Evolutionary conservation across 2,329 filamentous ascomycete species (phyloP), one percentile per base, ranked within the genome.

Genomic region (Penicillium expansum): DNA sequence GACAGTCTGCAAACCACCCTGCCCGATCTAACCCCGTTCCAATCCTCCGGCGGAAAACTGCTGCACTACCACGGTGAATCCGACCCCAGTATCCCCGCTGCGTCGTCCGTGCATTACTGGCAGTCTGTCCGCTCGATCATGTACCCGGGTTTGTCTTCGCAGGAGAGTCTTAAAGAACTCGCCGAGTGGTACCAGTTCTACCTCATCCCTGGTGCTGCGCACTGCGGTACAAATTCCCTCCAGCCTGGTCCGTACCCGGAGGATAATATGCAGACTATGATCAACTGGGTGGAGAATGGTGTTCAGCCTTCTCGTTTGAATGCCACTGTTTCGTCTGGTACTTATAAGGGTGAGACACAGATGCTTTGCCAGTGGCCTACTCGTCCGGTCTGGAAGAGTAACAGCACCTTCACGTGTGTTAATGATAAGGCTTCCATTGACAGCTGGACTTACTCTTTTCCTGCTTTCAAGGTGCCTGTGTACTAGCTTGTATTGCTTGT

Each of bases 11-110:
- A 85, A 63, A 85, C 82, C 9, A 83, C 78, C 1, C 64, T 78
- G 24, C 80, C 81, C 0, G 82, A 86, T 60, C 73, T 85, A 0
- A 80, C 78, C 0, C 61, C 72, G 9, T 84, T 84, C 73, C 71
- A 80, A 32, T 55, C 71, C 2, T 63, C 73, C 0, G 83, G 82
- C 24, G 82, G 81, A 50, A 86, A 86, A 69, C 69, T 86, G 4
- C 70, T 86, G 11, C 82, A 85, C 67, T 83, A 78, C 67, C 83
- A 78, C 69, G 83, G 82, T 51, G 82, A 85, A 68, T 80, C 78
- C 0, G 83, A 85, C 67, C 68, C 74, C 14, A 78, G 75, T 7
- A 73, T 86, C 58, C 82, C 82, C 1, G 68, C 83, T n/a, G n/a
- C n/a, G n/a, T n/a, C n/a, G n/a, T n/a, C n/a, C n/a, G n/a, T n/a